Evolutionary conservation across 2,329 filamentous ascomycete species (phyloP).

Genomic region (Aspergillus pseudoglaucus): DNA sequence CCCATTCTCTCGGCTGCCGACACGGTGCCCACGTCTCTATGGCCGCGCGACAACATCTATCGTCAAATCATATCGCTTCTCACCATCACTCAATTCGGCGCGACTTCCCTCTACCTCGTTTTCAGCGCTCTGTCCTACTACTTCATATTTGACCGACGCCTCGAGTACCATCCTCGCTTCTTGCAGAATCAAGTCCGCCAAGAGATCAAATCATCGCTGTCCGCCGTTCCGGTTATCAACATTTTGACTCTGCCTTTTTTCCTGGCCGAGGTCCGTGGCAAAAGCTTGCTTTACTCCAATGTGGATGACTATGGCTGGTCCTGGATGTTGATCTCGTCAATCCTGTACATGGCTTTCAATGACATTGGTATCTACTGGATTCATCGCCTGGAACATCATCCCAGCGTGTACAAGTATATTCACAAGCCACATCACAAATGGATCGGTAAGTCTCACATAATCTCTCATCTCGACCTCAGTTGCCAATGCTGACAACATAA

Average conservation of each 20-base stretch:
- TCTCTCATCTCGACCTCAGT: no score
- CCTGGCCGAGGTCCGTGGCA: slow-evolving; percentile 73
- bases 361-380: slow-evolving; percentile 88
- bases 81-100: slow-evolving; percentile 60
- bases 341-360: slow-evolving; percentile 55
- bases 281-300: slow-evolving; percentile 66
- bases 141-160: slow-evolving; percentile 85
- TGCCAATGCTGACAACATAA: no score
- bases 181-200: slow-evolving; percentile 83
- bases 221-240: slow-evolving; percentile 72
- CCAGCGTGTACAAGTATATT: slow-evolving; percentile 70
- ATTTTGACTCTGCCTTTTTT: slow-evolving; percentile 75
- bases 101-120: slow-evolving; percentile 72
- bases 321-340: no score
- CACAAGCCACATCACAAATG: slow-evolving; percentile 99
- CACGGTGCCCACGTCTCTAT: slow-evolving; percentile 2
- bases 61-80: slow-evolving; percentile 11
- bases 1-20: no score
- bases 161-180: slow-evolving; percentile 81
- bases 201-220: slow-evolving; percentile 73
- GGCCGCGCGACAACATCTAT: no score
- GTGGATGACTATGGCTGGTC: no score
- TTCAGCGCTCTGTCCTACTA: slow-evolving; percentile 76
- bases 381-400: slow-evolving; percentile 76
- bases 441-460: slow-evolving; percentile 52